These are phyloP conservation scores for Usnea hakonensis DNA, from an alignment of 495 filamentous ascomycete genomes.

Conservation along the genomic window DNA sequence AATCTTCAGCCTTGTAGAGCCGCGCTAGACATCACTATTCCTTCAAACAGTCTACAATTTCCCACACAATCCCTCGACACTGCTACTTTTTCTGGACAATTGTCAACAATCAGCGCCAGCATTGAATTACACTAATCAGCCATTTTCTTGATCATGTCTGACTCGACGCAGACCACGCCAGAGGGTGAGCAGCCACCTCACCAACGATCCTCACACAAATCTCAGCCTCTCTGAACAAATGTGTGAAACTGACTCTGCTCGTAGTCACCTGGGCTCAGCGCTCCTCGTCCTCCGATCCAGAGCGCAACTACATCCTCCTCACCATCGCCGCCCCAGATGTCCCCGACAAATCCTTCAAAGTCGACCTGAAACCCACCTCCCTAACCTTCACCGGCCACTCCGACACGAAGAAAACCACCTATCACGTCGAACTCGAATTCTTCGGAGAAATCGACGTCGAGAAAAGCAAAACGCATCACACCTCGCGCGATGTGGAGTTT, in stretches of 20 bases:
- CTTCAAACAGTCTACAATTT: not conserved
- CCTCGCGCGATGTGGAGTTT: constrained; percentile 74
- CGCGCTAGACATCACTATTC: not conserved
- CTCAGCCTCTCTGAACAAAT: not conserved
- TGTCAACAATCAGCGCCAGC: not conserved
- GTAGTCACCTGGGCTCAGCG: constrained; percentile 97
- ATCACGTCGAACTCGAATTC: constrained; percentile 80
- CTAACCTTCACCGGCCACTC: constrained; percentile 77
- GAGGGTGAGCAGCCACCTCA: constrained; percentile 24
- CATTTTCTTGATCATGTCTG: constrained; percentile 21
- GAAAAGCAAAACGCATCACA: constrained; percentile 75
- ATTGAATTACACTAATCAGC: not conserved
- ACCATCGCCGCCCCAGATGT: constrained; percentile 84
- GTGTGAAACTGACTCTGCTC: not conserved
- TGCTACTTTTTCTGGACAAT: not conserved
- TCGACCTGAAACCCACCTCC: constrained; percentile 68
- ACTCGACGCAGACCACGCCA: constrained; percentile 22
- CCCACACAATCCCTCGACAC: not conserved
- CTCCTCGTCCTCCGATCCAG: constrained; percentile 67
- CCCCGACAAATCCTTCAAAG: constrained; percentile 54
- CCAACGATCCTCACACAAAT: constrained; percentile 3
- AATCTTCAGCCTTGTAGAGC: constrained; percentile 2
- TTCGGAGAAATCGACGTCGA: constrained; percentile 83
- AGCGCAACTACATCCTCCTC: constrained; percentile 88
- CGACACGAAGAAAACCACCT: constrained; percentile 70